Conservation (phyloP, 805 yeast species). For the Wickerhamiella kazuoi region DNA sequence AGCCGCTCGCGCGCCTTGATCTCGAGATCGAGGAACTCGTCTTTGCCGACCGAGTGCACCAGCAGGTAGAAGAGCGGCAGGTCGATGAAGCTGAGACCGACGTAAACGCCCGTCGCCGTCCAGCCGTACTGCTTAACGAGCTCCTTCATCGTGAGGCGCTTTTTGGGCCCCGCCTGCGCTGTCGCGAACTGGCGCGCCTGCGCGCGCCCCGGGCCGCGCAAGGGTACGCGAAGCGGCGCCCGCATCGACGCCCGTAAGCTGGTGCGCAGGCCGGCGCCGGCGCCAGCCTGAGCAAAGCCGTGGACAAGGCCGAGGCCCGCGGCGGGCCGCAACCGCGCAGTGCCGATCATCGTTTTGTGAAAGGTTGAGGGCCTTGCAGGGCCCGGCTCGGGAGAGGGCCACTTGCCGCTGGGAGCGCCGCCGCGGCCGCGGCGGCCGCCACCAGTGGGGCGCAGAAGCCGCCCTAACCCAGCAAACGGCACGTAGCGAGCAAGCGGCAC, state of each 20-base stretch:
- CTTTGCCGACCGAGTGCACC: slow-evolving; percentile 81
- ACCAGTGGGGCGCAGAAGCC: too few relatives aligned
- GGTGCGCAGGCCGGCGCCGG: not conserved
- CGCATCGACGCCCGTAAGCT: too few relatives aligned
- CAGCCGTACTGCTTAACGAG: slow-evolving; percentile 77
- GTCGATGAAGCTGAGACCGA: slow-evolving; percentile 56
- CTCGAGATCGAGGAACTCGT: slow-evolving; percentile 51
- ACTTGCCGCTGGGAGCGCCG: too few relatives aligned
- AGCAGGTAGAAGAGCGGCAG: slow-evolving; percentile 64
- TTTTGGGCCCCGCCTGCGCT: not conserved
- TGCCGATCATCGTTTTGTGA: not conserved
- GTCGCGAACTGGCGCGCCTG: not conserved
- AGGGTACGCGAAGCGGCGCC: too few relatives aligned
- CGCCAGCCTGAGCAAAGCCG: not conserved
- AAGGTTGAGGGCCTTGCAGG: too few relatives aligned
- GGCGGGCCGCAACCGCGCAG: not conserved
- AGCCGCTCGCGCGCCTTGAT: slow-evolving; percentile 38
- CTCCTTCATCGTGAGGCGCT: slow-evolving; percentile 26
- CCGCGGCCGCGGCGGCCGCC: too few relatives aligned
- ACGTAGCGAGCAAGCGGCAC: too few relatives aligned
- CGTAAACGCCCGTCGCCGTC: slow-evolving; percentile 73
- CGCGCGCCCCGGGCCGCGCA: not conserved
- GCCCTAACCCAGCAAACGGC: too few relatives aligned
- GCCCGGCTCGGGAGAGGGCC: too few relatives aligned
- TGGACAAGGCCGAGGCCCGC: not conserved